These are phyloP conservation scores for Hamamelis virginiana DNA, from an alignment of 164 flowering plant genomes.

Conservation along the genomic window DNA sequence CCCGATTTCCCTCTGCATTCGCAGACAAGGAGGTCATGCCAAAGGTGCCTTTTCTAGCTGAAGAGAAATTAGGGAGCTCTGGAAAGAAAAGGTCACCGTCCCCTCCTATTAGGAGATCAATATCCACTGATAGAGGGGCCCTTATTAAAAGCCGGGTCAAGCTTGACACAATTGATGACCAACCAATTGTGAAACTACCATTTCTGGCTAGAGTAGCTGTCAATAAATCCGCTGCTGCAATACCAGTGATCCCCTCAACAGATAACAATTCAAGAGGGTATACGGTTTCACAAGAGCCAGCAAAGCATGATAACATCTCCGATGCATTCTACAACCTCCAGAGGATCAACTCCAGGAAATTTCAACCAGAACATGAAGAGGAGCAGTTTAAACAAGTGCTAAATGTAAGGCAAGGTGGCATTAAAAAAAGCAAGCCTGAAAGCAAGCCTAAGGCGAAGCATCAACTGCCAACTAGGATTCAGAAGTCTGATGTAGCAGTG, in stretches of 20 bases:
- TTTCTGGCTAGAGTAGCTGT: slow-evolving; percentile 50
- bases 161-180: slow-evolving; percentile 45
- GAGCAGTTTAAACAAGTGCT: slow-evolving; percentile 63
- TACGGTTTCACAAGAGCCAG: slow-evolving; percentile 28
- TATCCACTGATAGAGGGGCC: slow-evolving; percentile 72
- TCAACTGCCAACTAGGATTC: slow-evolving; percentile 40
- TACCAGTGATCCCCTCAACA: slow-evolving; percentile 28
- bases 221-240: slow-evolving; percentile 39
- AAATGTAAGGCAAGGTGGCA: slow-evolving; percentile 63
- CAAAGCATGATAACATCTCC: slow-evolving; percentile 39
- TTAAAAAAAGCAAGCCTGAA: slow-evolving; percentile 58
- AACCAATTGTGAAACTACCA: slow-evolving; percentile 33
- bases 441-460: slow-evolving; percentile 47
- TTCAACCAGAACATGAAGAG: slow-evolving; percentile 51
- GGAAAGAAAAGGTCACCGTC: slow-evolving; percentile 64
- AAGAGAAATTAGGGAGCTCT: slow-evolving; percentile 36
- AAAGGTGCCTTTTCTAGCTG: slow-evolving; percentile 39
- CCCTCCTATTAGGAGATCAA: slow-evolving; percentile 75
- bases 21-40: slow-evolving; percentile 53
- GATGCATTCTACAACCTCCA: slow-evolving; percentile 39
- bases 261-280: slow-evolving; percentile 20
- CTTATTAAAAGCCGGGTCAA: slow-evolving; percentile 42
- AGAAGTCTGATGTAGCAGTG: slow-evolving; percentile 32
- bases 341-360: slow-evolving; percentile 33
- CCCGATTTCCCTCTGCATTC: slow-evolving; percentile 48